Conservation (phyloP, 1,284 basidiomycete species). For the Hymenochaete sp. region DNA sequence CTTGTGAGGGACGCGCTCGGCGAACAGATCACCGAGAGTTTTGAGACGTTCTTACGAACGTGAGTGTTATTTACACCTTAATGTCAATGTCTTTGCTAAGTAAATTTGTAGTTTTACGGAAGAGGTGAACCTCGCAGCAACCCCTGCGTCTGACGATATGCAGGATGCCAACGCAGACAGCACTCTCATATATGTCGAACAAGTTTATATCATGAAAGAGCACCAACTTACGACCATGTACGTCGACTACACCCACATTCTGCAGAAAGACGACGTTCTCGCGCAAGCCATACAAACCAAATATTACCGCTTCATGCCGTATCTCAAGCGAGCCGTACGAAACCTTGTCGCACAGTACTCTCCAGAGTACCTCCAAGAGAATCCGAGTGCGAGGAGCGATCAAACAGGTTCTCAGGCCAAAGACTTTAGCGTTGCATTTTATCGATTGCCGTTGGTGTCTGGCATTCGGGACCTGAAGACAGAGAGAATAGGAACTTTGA, state of each 20-base stretch:
- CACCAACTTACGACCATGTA: constrained; percentile 93
- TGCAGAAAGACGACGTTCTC: constrained; percentile 85
- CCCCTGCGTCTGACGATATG: constrained; percentile 63
- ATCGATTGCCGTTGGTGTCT: constrained; percentile 88
- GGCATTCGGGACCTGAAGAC: constrained; percentile 95
- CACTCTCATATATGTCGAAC: constrained; percentile 78
- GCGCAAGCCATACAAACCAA: constrained; percentile 89
- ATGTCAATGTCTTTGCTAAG: background rate
- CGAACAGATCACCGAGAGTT: constrained; percentile 86
- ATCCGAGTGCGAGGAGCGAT: constrained; percentile 69
- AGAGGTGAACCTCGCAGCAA: constrained; percentile 63
- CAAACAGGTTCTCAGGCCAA: constrained; percentile 84
- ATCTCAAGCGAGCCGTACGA: constrained; percentile 83
- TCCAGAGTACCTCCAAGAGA: constrained; percentile 90
- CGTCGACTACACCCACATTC: constrained; percentile 88
- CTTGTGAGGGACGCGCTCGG: constrained; percentile 88
- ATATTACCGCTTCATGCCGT: constrained; percentile 96
- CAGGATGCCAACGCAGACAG: constrained; percentile 47
- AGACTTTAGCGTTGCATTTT: constrained; percentile 94
- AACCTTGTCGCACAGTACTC: constrained; percentile 84
- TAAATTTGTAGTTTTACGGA: constrained; percentile 62
- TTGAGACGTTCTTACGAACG: constrained; percentile 87
- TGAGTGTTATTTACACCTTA: constrained; percentile 34
- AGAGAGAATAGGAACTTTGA: constrained; percentile 86
- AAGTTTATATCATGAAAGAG: constrained; percentile 89